Evolutionary conservation across 78 protist genomes (phyloP), one percentile per base, ranked within the genome.

Genomic region (Dictyostelium firmibasis): DNA sequence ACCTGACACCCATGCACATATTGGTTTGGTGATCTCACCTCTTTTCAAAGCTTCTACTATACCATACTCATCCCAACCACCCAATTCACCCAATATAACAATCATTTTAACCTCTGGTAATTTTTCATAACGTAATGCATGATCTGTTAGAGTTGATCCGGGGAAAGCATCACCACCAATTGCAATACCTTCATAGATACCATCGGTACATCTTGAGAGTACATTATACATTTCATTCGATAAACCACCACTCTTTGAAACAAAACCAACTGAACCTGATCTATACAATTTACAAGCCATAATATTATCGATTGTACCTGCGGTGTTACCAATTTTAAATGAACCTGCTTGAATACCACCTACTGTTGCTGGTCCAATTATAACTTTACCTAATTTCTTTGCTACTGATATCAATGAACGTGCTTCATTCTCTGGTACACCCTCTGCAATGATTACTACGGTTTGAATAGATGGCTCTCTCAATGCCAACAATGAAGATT

Each of bases 311-410:
- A 98, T 70, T 50, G 98, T 97, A 74, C 99, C 99, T 0, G 97
- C 99, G 0, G 99, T 98, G 95, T 98, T 93, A 16, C 99, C 99
- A 85, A 98, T 96, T 44, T 91, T 83, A 94, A 98, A 98, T 38
- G 92, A 86, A 69, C 99, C 99, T 9, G 99, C 97, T 38, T 82
- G 86, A 36, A 98, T 88, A 3, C 99, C 99, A 36, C 99, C 99
- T 67, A 98, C 99, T 0, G 99, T 98, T 57, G 99, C 99, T 18
- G 99, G 99, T 9, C 99, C 99, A 74, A 98, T 98, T 76, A 98
- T 89, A 25, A 72, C 85, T 31, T 86, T 92, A 23, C 97, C 93
- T 36, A 20, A 10, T 35, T n/a, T 83, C 6, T 87, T 57, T 10
- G 98, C 97, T 29, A 62, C 33, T 41, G 91, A 47, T 74, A 96